Evolutionary conservation across 805 yeast genomes (phyloP).

Genomic region (Pichia kluyveri): DNA sequence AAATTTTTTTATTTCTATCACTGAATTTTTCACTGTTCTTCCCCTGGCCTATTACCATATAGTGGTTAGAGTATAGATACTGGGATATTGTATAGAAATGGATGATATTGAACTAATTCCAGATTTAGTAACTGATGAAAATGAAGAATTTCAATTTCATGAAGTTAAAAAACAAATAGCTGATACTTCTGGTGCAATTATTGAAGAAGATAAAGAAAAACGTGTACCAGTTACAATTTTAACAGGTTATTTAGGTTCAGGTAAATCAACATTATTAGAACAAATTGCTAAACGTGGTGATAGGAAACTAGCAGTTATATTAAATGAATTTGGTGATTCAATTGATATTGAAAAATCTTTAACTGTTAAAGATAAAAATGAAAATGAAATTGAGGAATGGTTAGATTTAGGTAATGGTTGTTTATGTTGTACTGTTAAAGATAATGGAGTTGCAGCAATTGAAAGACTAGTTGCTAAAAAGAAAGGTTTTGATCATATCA

Average conservation of each 20-base stretch:
- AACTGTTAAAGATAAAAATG: conserved; percentile 49
- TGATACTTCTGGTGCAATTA: conserved; percentile 13
- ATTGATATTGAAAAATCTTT: conserved; percentile 82
- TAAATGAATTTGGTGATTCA: conserved; percentile 90
- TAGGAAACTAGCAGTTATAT: conserved; percentile 74
- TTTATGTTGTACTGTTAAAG: conserved; percentile 91
- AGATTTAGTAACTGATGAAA: conserved; percentile 18
- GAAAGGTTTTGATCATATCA: conserved; percentile 71
- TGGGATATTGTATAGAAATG: neutral
- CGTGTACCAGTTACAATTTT: conserved; percentile 87
- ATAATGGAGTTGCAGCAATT: conserved; percentile 89
- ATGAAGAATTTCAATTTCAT: conserved; percentile 18
- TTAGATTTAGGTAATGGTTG: conserved; percentile 95
- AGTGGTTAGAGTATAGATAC: too few species aligned
- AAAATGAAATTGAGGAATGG: conserved; percentile 77
- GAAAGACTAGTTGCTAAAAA: conserved; percentile 73
- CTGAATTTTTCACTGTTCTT: too few species aligned
- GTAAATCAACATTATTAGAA: conserved; percentile 81
- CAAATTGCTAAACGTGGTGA: conserved; percentile 62
- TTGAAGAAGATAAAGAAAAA: conserved; percentile 16
- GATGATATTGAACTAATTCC: conserved; percentile 17
- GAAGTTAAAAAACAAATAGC: conserved; percentile 7
- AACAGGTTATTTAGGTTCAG: conserved; percentile 93
- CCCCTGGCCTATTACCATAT: too few species aligned
- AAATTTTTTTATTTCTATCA: too few species aligned